Evolutionary conservation across 78 protist species (phyloP).

Genomic region (Dictyostelium capitatum): DNA sequence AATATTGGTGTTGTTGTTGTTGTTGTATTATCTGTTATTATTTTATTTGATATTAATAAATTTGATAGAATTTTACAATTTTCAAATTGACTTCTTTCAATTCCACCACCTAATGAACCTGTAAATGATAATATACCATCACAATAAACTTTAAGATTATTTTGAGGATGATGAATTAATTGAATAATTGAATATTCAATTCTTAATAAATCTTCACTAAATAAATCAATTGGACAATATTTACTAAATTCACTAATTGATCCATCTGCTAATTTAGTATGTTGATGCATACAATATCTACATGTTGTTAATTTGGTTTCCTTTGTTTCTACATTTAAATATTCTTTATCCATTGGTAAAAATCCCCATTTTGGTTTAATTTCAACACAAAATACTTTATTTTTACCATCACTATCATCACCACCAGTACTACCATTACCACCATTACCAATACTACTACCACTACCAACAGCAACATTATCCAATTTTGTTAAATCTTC

Average conservation of each 20-base stretch:
- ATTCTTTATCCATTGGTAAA: not conserved
- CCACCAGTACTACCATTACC: not conserved
- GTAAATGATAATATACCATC: constrained; percentile 57
- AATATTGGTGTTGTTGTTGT: not conserved
- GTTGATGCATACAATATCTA: constrained; percentile 80
- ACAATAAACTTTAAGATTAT: constrained; percentile 61
- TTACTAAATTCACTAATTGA: constrained; percentile 13
- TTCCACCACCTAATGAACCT: constrained; percentile 74
- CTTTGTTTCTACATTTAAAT: not conserved
- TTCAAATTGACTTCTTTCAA: not conserved
- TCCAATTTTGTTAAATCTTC: constrained; percentile 30
- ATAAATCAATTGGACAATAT: constrained; percentile 73
- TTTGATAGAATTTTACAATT: not conserved
- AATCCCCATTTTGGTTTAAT: constrained; percentile 78
- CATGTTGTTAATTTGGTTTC: constrained; percentile 28
- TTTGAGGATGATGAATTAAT: constrained; percentile 52
- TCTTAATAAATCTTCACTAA: constrained; percentile 47
- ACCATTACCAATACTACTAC: not conserved
- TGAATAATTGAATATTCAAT: constrained; percentile 11
- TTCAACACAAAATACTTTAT: constrained; percentile 25
- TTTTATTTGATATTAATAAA: constrained; percentile 13
- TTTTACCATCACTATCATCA: not conserved
- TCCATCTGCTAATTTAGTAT: constrained; percentile 38
- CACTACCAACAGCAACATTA: not conserved
- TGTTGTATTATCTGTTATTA: not conserved